Conservation (phyloP, 2,329 filamentous ascomycete species). For the Diplodia mutila region DNA sequence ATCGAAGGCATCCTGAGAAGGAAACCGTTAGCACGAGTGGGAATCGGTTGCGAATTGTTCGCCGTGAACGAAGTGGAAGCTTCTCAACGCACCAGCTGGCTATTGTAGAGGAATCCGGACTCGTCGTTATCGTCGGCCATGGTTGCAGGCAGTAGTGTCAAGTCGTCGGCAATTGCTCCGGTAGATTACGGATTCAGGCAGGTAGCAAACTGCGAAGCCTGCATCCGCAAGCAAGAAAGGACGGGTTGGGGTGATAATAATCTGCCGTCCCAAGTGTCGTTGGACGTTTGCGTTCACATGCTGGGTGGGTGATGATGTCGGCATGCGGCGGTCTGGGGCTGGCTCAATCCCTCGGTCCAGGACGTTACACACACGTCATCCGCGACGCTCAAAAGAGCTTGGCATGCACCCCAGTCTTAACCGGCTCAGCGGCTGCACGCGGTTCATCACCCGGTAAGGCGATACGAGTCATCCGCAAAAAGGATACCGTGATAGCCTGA, state of each 20-base stretch:
- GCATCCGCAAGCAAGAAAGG: not conserved
- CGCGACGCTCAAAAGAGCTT: constrained; percentile 7
- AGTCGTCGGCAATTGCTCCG: not conserved
- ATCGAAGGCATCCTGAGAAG: constrained; percentile 45
- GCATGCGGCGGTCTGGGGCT: not conserved
- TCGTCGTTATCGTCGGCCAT: constrained; percentile 21
- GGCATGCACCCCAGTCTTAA: constrained; percentile 17
- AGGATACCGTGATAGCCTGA: not conserved
- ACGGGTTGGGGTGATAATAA: not conserved
- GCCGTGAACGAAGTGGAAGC: not conserved
- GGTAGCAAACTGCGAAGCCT: not conserved
- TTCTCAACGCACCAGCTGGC: constrained; percentile 30
- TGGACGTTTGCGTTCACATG: constrained; percentile 9
- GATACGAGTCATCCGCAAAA: not conserved
- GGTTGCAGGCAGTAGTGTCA: not conserved
- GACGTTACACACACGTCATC: constrained; percentile 10
- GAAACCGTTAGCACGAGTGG: not conserved
- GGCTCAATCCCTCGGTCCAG: not conserved
- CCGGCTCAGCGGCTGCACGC: not conserved
- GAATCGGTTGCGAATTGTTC: not conserved
- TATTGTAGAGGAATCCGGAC: constrained; percentile 40
- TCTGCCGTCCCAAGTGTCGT: not conserved
- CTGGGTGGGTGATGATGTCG: not conserved
- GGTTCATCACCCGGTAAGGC: constrained; percentile 1
- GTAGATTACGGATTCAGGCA: not conserved